Base-by-base conservation (phyloP, 2,329 filamentous ascomycete genomes). In the Botrytis fragariae region DNA sequence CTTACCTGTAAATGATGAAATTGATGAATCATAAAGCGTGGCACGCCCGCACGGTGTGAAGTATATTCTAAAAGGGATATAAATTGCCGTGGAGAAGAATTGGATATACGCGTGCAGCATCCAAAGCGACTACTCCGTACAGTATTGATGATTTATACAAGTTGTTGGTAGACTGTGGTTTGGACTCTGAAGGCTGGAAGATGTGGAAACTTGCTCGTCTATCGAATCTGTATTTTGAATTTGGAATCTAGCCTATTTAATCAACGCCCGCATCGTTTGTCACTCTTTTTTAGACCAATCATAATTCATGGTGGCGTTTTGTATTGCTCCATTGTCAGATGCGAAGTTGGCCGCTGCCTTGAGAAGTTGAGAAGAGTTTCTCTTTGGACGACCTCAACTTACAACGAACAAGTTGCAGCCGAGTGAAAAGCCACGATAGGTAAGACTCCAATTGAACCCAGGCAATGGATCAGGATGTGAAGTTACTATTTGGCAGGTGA, bases 391-490 rank as follows among this genome's bases (percentile, higher is more conserved):
- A 68, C 48, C 51, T 68, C 64, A 42, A 63, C 37, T 42, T 39
- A 29, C 25, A 42, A 42, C 18, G 48, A 57, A 48, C 64, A 68
- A 48, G 63, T 65, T 59, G 70, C 70, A 67, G 61, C 70, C 70
- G 70, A 72, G 42, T 59, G 20, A 57, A 60, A 72, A 67, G 70
- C 70, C 70, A 72, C 70, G 62, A 67, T 67, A 39, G 63, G 71
- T 72, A 69, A 72, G 51, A 72, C 63, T 62, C 71, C 71, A 72
- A 72, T 72, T 72, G 64, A 62, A 72, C 54, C 64, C 42, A 69
- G 71, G 64, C 32, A 54, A 69, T 61, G 42, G 60, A 71, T 62
- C 69, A 64, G 59, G 57, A 64, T 63, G 37, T 45, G 32, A 51
- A 69, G 29, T 48, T 72, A 51, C 42, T 57, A 54, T 44, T 35